Conservation (phyloP, 495 filamentous ascomycete genomes). For the Viridothelium virens region DNA sequence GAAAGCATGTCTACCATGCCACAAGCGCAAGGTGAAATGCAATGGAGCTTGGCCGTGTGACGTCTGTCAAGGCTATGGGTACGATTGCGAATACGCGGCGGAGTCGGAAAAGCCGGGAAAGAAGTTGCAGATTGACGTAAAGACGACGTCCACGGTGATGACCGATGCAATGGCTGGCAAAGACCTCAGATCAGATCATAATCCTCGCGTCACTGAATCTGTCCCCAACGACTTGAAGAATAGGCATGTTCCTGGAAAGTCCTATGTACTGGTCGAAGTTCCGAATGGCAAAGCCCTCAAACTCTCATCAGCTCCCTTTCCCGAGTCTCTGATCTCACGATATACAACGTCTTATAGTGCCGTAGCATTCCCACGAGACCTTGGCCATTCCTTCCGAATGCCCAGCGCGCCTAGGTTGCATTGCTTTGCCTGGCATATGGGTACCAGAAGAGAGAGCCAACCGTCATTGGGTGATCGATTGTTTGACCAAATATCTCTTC, state of each 20-base stretch:
- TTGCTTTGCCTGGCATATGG: constrained; percentile 49
- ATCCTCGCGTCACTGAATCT: constrained; percentile 13
- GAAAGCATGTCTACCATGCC: constrained; percentile 44
- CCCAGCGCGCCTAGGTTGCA: constrained; percentile 43
- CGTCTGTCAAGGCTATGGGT: constrained; percentile 43
- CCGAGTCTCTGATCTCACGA: constrained; percentile 25
- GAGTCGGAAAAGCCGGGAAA: constrained; percentile 20
- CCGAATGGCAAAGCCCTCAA: constrained; percentile 9
- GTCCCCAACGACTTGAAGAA: constrained; percentile 13
- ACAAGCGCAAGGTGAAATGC: constrained; percentile 46
- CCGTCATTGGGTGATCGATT: neutral
- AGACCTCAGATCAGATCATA: neutral
- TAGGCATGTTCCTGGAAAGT: neutral
- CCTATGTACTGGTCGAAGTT: neutral
- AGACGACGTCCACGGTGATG: neutral
- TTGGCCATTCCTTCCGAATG: constrained; percentile 45
- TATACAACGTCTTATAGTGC: constrained; percentile 45
- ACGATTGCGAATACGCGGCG: constrained; percentile 40
- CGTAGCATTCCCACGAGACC: constrained; percentile 43
- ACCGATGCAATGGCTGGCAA: neutral
- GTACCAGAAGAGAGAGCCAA: constrained; percentile 29
- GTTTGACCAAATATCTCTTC: neutral
- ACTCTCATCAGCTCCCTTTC: constrained; percentile 20
- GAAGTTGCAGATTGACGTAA: constrained; percentile 18
- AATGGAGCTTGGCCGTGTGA: constrained; percentile 40